Base-by-base conservation (phyloP, 176 grass and related monocot species). In the Paspalum notatum region DNA sequence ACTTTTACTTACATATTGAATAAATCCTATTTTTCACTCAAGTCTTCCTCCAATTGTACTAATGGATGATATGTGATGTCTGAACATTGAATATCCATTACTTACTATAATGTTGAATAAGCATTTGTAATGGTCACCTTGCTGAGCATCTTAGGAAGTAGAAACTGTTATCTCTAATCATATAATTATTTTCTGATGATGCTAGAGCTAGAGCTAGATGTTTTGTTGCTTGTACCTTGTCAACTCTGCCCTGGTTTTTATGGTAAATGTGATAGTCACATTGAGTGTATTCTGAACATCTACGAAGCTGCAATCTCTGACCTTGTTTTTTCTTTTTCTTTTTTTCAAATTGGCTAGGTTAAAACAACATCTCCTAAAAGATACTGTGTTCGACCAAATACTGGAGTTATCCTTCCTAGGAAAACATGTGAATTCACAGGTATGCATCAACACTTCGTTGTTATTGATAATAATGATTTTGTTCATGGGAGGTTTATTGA, bases 331-430 rank as follows among this genome's bases (percentile, higher is more conserved):
- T 22, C 8, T 24, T 52, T 55, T 79, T 16, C n/a, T 22, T 8
- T 24, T 52, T 55, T 8, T 42, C 55, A 39, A 80, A 85, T 57
- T 74, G 68, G 39, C 46, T 77, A 98, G 92, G 95, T 98, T 78
- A 98, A 98, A 94, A 98, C 95, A 66, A 98, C 92, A 83, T 98
- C 95, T 47, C 95, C 95, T 62, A 98, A 98, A 87, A 84, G 83
- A 82, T 98, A 98, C 68, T 91, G 95, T 68, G 95, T 98, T 69
- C 84, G 90, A 62, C 95, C 95, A 87, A 98, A 98, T 72, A 98
- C 78, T 60, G 95, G 95, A 55, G 88, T 98, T 84, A 93, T 98
- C 72, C 85, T 87, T 65, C 95, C 95, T n/a, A 89, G 61, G 70
- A 86, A 84, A 77, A 78, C 88, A 87, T 93, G 91, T 86, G 78